Percentiles rank a stretch among this genome's conserved stretches.
These are phyloP conservation scores for Ilyonectria sp. DNA, from an alignment of 2,329 filamentous ascomycete species.

Conservation along the genomic window DNA sequence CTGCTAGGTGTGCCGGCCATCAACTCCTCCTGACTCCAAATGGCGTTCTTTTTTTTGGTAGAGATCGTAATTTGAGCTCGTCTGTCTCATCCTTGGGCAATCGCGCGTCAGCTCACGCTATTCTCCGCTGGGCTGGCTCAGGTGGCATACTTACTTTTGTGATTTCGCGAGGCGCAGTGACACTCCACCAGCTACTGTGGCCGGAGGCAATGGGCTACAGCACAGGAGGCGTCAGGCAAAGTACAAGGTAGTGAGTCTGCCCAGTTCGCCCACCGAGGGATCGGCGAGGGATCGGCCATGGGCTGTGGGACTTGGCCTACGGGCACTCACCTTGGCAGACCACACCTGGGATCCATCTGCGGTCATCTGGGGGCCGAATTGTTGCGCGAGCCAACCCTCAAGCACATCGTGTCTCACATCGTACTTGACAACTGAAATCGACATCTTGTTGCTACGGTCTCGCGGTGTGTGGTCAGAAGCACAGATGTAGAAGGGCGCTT, in stretches of 20 bases:
- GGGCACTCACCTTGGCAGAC: slow-evolving; percentile 7
- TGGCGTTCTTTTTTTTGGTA: not conserved
- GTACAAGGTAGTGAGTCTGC: not conserved
- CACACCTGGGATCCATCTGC: not conserved
- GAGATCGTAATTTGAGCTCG: not conserved
- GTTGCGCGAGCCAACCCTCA: not conserved
- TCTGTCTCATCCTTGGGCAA: not conserved
- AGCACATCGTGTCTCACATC: slow-evolving; percentile 5
- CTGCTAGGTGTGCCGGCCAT: not conserved
- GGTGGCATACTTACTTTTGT: slow-evolving; percentile 6
- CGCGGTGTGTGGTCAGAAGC: not conserved
- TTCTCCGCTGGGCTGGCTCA: slow-evolving; percentile 5
- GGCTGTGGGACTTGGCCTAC: not conserved
- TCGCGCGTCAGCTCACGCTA: not conserved
- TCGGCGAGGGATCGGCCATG: not conserved
- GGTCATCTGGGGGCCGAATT: not conserved
- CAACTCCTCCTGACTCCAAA: not conserved
- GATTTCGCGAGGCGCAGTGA: slow-evolving; percentile 7
- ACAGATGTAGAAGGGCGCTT: not conserved
- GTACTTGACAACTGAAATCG: slow-evolving; percentile 5
- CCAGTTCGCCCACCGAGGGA: not conserved
- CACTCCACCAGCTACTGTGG: slow-evolving; percentile 12
- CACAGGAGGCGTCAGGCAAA: not conserved
- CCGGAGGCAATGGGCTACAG: not conserved
- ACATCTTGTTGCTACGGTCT: not conserved